Conservation (phyloP, 768 basidiomycete genomes). For the Hygrophorus russula region DNA sequence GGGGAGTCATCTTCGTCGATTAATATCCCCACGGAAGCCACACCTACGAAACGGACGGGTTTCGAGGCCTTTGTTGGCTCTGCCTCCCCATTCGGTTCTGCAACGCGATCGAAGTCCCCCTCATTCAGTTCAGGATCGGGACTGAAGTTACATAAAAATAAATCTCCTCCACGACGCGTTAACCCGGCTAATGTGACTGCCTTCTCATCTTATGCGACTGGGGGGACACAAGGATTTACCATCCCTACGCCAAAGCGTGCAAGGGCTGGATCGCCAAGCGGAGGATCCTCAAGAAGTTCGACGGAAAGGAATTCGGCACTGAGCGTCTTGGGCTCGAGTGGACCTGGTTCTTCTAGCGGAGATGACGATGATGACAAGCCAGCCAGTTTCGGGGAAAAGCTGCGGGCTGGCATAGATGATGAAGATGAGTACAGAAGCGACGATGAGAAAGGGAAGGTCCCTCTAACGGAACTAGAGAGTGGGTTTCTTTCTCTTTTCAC, state of each 20-base stretch:
- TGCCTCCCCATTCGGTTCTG: slow-evolving; percentile 38
- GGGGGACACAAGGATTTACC: slow-evolving; percentile 35
- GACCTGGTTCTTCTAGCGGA: slow-evolving; percentile 26
- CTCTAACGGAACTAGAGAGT: slow-evolving; percentile 63
- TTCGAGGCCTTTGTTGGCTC: slow-evolving; percentile 47
- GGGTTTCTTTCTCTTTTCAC: slow-evolving; percentile 12
- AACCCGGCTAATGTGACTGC: slow-evolving; percentile 34
- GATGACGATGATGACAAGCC: slow-evolving; percentile 34
- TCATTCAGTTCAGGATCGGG: slow-evolving; percentile 30
- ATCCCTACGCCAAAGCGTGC: slow-evolving; percentile 44
- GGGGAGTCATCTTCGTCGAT: slow-evolving; percentile 1
- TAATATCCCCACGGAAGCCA: not conserved
- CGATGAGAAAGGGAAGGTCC: slow-evolving; percentile 37
- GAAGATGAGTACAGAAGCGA: slow-evolving; percentile 38
- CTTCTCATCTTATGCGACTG: slow-evolving; percentile 51
- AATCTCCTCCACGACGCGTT: slow-evolving; percentile 43
- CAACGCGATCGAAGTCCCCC: slow-evolving; percentile 46
- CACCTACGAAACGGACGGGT: slow-evolving; percentile 14
- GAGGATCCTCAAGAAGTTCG: slow-evolving; percentile 30
- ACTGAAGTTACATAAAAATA: slow-evolving; percentile 26
- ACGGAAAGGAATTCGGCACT: slow-evolving; percentile 26
- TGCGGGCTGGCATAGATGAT: slow-evolving; percentile 52
- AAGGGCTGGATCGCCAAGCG: slow-evolving; percentile 36
- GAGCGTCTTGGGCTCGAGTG: slow-evolving; percentile 17
- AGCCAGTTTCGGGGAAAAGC: slow-evolving; percentile 49